These are phyloP conservation scores for Fusarium euwallaceae DNA, from an alignment of 2,329 filamentous ascomycete genomes.

Conservation along the genomic window DNA sequence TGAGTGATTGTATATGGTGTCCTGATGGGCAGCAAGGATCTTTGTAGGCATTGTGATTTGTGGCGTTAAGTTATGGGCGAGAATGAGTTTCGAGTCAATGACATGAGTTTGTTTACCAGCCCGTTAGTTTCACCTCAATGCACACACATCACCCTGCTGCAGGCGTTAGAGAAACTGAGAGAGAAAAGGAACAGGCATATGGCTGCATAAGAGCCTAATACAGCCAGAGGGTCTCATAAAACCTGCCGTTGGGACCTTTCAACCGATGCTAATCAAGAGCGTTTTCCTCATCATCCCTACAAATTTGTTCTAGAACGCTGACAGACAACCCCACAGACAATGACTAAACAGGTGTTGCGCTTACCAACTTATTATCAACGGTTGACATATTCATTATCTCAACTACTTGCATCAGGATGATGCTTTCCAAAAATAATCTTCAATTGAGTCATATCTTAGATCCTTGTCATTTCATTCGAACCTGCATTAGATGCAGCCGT, in stretches of 20 bases:
- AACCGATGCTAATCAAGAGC: neutral
- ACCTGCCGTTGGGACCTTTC: neutral
- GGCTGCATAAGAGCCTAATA: no score
- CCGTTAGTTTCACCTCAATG: no score
- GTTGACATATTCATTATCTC: neutral
- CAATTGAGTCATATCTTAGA: neutral
- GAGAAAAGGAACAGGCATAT: no score
- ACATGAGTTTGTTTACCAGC: no score
- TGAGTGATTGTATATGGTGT: no score
- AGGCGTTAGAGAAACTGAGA: no score
- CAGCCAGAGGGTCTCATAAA: neutral
- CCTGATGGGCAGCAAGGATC: no score
- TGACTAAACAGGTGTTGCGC: neutral
- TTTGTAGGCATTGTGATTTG: no score
- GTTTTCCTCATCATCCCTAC: neutral
- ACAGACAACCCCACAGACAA: neutral
- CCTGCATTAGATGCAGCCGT: neutral
- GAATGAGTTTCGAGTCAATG: no score
- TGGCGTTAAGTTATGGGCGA: no score
- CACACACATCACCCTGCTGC: no score
- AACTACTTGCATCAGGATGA: neutral
- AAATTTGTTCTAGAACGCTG: neutral
- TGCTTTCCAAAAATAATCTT: neutral
- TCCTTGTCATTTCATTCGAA: neutral
- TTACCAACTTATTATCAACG: slow-evolving; percentile 6